Base-by-base conservation (phyloP, 2,329 filamentous ascomycete species). In the Chaetomiaceae sp. region DNA sequence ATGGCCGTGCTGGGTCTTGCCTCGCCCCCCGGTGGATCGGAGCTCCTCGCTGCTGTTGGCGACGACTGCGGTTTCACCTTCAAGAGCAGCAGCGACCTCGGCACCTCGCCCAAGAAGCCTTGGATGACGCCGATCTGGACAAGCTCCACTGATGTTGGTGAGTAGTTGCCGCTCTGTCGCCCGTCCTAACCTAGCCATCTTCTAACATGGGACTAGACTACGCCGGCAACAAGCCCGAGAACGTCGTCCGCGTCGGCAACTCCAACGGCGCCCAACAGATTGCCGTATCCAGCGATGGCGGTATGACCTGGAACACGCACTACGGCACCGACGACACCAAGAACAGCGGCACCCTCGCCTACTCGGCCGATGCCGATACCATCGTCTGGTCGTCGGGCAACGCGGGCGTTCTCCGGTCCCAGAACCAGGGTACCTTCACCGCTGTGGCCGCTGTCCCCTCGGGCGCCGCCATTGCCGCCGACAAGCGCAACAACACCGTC, bases 51-150 rank as follows among this genome's bases (percentile, higher is more conserved):
- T 1, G 78, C 72, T 2, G 73, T 79, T 0, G 75, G 70, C 4
- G 79, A 82, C 48, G 73, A 76, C 56, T 74, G 71, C 45, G 79
- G 79, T 0, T 82, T 79, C 61, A 77, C 75, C 0, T 78, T 75
- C 58, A 60, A 64, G 11, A 67, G 61, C 13, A 65, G 66, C 32
- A 60, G 57, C 2, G 66, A 66, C 20, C 65, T 81, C 0, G 66
- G 61, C 51, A 75, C 68, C 0, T 61, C 75, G 0, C 78, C 77
- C 0, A 59, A 70, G 10, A 69, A 67, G 1, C 67, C 69, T 2
- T 80, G 75, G 75, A 70, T 74, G 51, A 70, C 65, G 14, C 76
- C 77, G 0, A 72, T 69, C 51, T 81, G 73, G 64, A 66, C 74
- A 1, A 69, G 69, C 1, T 72, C 74, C 0, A 69, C 67, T 0